A percentile compares a stretch with the other conserved stretches of the same genome.
phyloP scores from a whole-genome alignment of 169 alveolate species.

The Plasmodium inui region DNA sequence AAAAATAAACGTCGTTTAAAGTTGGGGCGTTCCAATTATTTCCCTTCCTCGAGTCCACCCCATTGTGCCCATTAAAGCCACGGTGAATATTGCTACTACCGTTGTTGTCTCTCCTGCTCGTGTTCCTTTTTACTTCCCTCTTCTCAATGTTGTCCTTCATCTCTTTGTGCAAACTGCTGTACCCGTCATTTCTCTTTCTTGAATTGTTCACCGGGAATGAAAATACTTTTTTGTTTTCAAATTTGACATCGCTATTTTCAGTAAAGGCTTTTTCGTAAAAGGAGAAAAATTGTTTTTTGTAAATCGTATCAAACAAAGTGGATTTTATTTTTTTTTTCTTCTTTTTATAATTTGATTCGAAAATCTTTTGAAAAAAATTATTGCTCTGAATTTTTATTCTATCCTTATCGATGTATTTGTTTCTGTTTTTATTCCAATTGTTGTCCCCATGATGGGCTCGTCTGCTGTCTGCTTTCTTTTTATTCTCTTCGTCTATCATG shows the following conservation, averaged over 20 bases:
- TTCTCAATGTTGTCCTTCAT: not conserved
- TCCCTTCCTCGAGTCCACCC: not conserved
- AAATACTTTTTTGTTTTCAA: constrained; percentile 43
- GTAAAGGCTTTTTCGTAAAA: constrained; percentile 39
- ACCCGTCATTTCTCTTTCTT: not conserved
- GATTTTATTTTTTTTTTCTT: constrained; percentile 22
- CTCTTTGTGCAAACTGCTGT: not conserved
- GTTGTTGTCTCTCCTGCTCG: not conserved
- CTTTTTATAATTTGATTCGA: constrained; percentile 26
- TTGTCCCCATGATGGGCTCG: not conserved
- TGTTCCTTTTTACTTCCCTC: not conserved
- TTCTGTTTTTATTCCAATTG: constrained; percentile 4
- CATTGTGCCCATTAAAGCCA: not conserved
- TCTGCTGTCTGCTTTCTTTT: not conserved
- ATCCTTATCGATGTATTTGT: not conserved
- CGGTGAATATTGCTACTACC: not conserved
- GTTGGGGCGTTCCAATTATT: constrained; percentile 12
- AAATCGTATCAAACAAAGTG: constrained; percentile 27
- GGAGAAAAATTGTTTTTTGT: constrained; percentile 59
- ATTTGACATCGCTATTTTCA: constrained; percentile 38
- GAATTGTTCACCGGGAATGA: not conserved
- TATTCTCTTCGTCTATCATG: constrained; percentile 52
- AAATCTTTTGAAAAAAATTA: constrained; percentile 46
- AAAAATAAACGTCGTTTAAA: constrained; percentile 26
- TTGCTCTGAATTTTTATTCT: constrained; percentile 1